Evolutionary conservation across 2,329 filamentous ascomycete species (phyloP).

Genomic region (Dissoconium aciculare): DNA sequence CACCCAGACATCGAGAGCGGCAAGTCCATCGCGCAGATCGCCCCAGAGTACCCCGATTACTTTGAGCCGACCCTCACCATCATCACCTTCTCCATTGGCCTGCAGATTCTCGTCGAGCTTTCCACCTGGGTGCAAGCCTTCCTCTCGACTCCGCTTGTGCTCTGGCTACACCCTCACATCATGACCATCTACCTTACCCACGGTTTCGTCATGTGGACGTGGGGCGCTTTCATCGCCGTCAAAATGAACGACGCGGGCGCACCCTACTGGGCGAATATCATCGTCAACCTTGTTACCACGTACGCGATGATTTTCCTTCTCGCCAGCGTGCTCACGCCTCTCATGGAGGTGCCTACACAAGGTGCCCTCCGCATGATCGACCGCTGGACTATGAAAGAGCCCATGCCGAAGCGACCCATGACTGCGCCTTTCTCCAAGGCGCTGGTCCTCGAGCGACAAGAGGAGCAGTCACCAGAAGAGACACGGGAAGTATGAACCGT

Average conservation of each 20-base stretch:
- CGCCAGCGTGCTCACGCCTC: conserved; percentile 11
- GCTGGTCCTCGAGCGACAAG: conserved; percentile 11
- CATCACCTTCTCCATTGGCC: conserved; percentile 25
- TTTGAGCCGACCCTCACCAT: conserved; percentile 31
- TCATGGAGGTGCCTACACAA: conserved; percentile 14
- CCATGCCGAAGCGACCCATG: conserved; percentile 13
- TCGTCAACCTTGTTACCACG: conserved; percentile 24
- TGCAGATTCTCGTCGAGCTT: conserved; percentile 25
- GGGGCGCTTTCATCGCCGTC: conserved; percentile 26
- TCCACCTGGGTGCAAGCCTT: conserved; percentile 28
- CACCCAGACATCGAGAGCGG: conserved; percentile 30
- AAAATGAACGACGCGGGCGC: conserved; percentile 20
- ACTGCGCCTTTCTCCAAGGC: conserved; percentile 14
- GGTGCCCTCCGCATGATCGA: conserved; percentile 13
- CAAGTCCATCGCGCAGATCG: conserved; percentile 29
- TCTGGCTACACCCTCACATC: conserved; percentile 34
- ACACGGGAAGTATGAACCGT: too few relatives aligned
- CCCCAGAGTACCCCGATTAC: conserved; percentile 34
- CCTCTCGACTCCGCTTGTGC: conserved; percentile 27
- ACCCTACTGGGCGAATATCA: conserved; percentile 23
- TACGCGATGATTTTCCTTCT: conserved; percentile 16
- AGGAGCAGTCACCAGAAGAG: too few relatives aligned
- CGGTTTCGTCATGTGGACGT: conserved; percentile 33
- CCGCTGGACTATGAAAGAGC: conserved; percentile 15
- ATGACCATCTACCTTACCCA: conserved; percentile 36